Evolutionary conservation across 768 basidiomycete genomes (phyloP).

Genomic region (Baorangia bicolor): DNA sequence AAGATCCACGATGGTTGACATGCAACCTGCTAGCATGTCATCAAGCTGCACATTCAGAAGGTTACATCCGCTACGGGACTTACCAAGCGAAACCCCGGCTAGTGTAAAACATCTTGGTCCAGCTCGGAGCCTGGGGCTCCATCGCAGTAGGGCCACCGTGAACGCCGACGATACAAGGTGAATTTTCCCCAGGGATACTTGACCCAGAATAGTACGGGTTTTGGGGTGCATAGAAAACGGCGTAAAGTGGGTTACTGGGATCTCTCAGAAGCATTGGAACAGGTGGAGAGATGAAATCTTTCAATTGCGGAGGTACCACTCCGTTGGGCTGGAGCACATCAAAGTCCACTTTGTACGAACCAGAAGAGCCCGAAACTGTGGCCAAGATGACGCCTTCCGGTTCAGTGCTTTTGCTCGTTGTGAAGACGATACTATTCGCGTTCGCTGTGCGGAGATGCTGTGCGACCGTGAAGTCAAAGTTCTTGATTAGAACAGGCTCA

Average conservation of each 20-base stretch:
- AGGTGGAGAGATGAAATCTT: conserved; percentile 14
- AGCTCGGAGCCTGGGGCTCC: conserved; percentile 45
- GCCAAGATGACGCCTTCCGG: conserved; percentile 12
- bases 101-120: conserved; percentile 62
- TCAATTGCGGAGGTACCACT: conserved; percentile 1
- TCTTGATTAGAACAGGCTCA: neutral
- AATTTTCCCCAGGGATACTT: conserved; percentile 46
- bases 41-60: neutral
- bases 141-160: conserved; percentile 71
- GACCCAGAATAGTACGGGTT: conserved; percentile 54
- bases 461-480: conserved; percentile 10
- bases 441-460: conserved; percentile 3
- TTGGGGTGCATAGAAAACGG: conserved; percentile 58
- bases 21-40: conserved; percentile 47
- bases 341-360: neutral
- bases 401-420: neutral
- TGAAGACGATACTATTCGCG: conserved; percentile 9
- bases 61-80: conserved; percentile 9
- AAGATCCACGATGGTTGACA: conserved; percentile 75
- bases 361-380: conserved; percentile 9
- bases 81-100: conserved; percentile 70
- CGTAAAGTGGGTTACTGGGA: conserved; percentile 39
- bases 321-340: conserved; percentile 8
- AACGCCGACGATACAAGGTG: conserved; percentile 60
- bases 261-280: neutral